phyloP scores from a whole-genome alignment of 495 filamentous ascomycete genomes.

The Tuber calosporum region DNA sequence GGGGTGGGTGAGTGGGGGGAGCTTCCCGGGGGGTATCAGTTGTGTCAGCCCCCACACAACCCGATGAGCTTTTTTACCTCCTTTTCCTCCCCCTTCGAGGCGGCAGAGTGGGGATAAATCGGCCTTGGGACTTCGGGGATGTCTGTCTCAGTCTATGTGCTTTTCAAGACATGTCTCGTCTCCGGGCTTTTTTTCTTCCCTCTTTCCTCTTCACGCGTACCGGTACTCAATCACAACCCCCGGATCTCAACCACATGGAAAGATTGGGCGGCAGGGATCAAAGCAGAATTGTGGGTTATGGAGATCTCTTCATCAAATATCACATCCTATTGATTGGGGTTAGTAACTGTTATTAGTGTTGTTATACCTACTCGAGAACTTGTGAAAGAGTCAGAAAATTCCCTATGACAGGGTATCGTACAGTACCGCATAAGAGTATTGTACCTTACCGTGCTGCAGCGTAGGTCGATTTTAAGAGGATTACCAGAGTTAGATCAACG shows the following conservation, averaged over 20 bases:
- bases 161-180: neutral
- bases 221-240: neutral
- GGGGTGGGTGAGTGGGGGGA: neutral
- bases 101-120: neutral
- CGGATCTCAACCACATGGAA: neutral
- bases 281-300: neutral
- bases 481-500: neutral
- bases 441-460: neutral
- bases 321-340: constrained; percentile 1
- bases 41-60: neutral
- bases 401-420: neutral
- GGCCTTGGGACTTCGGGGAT: neutral
- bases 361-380: neutral
- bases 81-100: neutral
- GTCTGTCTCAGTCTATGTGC: neutral
- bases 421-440: neutral
- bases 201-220: neutral
- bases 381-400: neutral
- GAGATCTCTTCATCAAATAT: constrained; percentile 1
- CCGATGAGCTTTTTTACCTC: neutral
- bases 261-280: neutral
- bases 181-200: neutral
- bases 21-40: neutral
- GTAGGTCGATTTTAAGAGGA: neutral
- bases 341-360: constrained; percentile 4